These are phyloP conservation scores for Eutypella sp. DNA, from an alignment of 2,329 filamentous ascomycete species.

Conservation along the genomic window DNA sequence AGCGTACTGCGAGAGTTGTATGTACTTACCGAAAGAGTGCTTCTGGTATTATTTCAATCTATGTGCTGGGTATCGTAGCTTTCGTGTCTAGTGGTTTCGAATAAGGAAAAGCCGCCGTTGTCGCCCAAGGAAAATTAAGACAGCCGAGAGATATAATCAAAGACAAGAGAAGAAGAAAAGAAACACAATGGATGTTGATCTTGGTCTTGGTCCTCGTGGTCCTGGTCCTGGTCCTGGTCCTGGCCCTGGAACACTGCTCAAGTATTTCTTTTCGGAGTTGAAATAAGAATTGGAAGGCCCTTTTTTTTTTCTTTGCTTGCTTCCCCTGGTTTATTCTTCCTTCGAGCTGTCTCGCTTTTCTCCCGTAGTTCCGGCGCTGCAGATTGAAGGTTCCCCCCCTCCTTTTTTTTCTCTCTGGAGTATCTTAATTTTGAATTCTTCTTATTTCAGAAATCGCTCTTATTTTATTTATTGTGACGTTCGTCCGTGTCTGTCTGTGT, in stretches of 20 bases:
- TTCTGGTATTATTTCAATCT: conserved; percentile 25
- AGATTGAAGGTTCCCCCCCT: too few species aligned
- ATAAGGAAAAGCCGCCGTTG: conserved; percentile 13
- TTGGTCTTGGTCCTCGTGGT: too few species aligned
- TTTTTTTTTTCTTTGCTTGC: too few species aligned
- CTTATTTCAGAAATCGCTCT: background rate
- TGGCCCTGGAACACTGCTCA: background rate
- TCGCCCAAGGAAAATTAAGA: conserved; percentile 14
- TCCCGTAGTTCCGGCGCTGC: too few species aligned
- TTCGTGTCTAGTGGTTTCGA: conserved; percentile 23
- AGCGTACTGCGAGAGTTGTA: conserved; percentile 3
- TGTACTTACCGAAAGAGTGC: conserved; percentile 23
- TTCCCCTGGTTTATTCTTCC: too few species aligned
- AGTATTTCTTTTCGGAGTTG: background rate
- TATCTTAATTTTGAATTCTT: background rate
- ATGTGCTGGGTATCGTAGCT: conserved; percentile 30
- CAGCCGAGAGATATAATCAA: conserved; percentile 12
- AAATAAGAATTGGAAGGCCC: background rate
- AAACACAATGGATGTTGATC: background rate
- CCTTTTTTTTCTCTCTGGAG: too few species aligned
- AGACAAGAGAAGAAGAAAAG: too few species aligned
- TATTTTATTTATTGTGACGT: background rate
- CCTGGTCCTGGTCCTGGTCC: too few species aligned
- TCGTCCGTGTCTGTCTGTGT: too few species aligned
- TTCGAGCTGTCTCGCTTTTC: too few species aligned